Base-by-base conservation (phyloP, 345 rosid species). In the Viola odorata region DNA sequence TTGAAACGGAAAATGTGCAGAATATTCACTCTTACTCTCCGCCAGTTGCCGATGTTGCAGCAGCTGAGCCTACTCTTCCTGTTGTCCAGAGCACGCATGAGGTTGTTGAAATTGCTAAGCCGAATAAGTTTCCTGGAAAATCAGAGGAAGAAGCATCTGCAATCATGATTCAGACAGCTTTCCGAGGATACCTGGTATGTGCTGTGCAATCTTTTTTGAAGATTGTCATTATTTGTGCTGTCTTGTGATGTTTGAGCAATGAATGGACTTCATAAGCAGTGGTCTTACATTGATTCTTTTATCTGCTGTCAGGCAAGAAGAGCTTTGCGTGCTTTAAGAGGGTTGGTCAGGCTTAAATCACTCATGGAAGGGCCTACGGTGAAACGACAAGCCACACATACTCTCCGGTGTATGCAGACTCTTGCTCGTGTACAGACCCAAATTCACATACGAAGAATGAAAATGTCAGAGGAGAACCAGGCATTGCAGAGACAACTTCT, bases 381-480 rank as follows among this genome's bases (percentile, higher is more conserved):
- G 53, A 90, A 88, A 70, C 80, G 97, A 15, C 99, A 94, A 75
- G 91, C 96, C 32, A 73, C 75, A 8, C 84, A 69, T 66, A 88
- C 99, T 60, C 79, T 90, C 7, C 77, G 67, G 32, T 86, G 95
- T 75, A 90, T 94, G 97, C 97, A 90, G 75, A 84, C 92, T 69
- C 85, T 90, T 14, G 77, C 96, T 14, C 87, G 95, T 12, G 85
- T 90, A 61, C 99, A 90, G 66, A 80, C 91, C 52, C 99, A 90
- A 66, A 85, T 94, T 75, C 84, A 81, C 47, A 68, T 81, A 11
- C 77, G 96, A 72, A 94, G 99, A 66, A 62, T 84, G 64, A 81
- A 91, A 69, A 84, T 88, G 92, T 72, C 83, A 1, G 97, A 94
- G 75, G 97, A 94, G 85, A 94, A 88, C 75, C 96, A 83, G 58